Evolutionary conservation across 1,284 basidiomycete species (phyloP).

Genomic region (Meira miltonrushii): DNA sequence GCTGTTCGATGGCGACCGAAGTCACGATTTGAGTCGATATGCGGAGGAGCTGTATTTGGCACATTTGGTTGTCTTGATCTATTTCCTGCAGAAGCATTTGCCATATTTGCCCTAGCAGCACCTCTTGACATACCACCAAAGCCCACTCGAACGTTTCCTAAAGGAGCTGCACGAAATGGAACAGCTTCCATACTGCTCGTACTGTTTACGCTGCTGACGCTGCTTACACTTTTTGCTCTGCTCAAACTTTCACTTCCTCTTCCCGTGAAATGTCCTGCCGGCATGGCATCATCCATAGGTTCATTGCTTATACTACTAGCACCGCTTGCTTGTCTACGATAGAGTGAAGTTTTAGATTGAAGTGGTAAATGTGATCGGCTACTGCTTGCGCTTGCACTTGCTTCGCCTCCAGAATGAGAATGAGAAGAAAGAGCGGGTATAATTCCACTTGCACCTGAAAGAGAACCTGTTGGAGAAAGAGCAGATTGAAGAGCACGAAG

Average conservation of each 20-base stretch:
- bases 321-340: constrained; percentile 17
- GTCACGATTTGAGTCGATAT: too few species aligned
- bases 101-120: neutral
- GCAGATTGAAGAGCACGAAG: neutral
- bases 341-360: constrained; percentile 6
- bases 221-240: constrained; percentile 46
- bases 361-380: constrained; percentile 9
- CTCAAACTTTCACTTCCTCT: constrained; percentile 26
- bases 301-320: constrained; percentile 20
- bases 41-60: neutral
- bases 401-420: constrained; percentile 5
- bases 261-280: constrained; percentile 1
- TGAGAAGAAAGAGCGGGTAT: neutral
- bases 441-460: neutral
- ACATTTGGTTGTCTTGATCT: constrained; percentile 1
- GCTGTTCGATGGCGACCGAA: neutral
- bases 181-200: constrained; percentile 48
- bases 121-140: constrained; percentile 19
- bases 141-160: constrained; percentile 39
- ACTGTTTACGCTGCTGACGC: constrained; percentile 45
- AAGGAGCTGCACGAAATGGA: constrained; percentile 46
- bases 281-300: constrained; percentile 21
- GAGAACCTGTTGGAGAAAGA: neutral
- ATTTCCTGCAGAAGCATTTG: neutral
- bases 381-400: neutral